Percentiles rank a stretch among this genome's conserved stretches.
Conservation (phyloP, 345 rosid species). For the Jatropha curcas region DNA sequence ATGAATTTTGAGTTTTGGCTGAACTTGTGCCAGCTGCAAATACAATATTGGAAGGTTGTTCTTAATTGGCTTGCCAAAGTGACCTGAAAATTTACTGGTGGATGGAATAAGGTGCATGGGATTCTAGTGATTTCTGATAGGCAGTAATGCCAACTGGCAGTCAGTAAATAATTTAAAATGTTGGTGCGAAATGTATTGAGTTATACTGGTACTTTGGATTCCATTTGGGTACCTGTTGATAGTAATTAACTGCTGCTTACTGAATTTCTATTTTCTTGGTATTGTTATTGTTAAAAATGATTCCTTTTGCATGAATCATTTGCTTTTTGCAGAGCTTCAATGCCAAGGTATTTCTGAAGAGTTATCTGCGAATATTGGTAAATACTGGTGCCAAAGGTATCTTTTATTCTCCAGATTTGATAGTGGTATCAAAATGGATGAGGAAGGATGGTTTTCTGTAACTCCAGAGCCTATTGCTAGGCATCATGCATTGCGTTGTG, state of each 20-base stretch:
- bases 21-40: background rate
- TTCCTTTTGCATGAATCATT: constrained; percentile 6
- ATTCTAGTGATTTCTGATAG: background rate
- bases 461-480: constrained; percentile 85
- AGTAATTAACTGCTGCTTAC: background rate
- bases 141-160: background rate
- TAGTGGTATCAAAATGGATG: constrained; percentile 83
- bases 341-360: constrained; percentile 41
- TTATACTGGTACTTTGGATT: background rate
- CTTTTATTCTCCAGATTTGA: constrained; percentile 75
- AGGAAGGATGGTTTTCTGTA: constrained; percentile 99
- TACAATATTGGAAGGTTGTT: background rate
- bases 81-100: background rate
- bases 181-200: background rate
- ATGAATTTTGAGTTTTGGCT: background rate
- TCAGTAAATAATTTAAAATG: background rate
- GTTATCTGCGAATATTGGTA: constrained; percentile 44
- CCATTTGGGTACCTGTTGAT: background rate
- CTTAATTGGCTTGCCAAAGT: background rate
- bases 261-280: background rate
- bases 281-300: background rate
- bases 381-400: constrained; percentile 92
- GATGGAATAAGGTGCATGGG: background rate
- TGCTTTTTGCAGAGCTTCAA: constrained; percentile 45
- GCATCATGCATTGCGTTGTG: constrained; percentile 81